These are phyloP conservation scores for Tricholoma saponaceum DNA, from an alignment of 768 basidiomycete species.

Conservation along the genomic window DNA sequence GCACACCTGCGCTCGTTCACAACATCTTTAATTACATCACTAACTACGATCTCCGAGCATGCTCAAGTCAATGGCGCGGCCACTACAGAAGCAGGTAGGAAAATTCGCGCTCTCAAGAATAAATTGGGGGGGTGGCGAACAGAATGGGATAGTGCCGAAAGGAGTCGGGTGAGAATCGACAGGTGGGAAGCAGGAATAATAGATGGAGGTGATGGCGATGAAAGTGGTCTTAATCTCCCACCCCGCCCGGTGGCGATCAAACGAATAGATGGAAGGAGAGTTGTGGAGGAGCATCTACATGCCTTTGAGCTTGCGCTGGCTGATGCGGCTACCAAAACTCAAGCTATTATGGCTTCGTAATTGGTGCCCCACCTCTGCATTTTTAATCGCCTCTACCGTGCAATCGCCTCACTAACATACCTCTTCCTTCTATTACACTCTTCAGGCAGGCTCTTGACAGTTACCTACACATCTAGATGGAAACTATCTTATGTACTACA, in stretches of 20 bases:
- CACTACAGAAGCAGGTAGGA: slow-evolving; percentile 81
- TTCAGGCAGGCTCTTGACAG: background rate
- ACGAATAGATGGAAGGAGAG: slow-evolving; percentile 61
- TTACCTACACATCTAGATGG: background rate
- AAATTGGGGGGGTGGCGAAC: slow-evolving; percentile 75
- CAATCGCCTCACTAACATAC: slow-evolving; percentile 12
- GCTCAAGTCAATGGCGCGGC: slow-evolving; percentile 86
- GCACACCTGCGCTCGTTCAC: slow-evolving; percentile 72
- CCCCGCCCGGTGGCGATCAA: slow-evolving; percentile 26
- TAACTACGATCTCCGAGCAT: slow-evolving; percentile 79
- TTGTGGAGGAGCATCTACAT: slow-evolving; percentile 74
- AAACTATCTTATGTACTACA: background rate
- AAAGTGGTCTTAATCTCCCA: slow-evolving; percentile 24
- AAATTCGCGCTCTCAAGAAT: slow-evolving; percentile 82
- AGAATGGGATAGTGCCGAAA: slow-evolving; percentile 84
- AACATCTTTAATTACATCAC: slow-evolving; percentile 66
- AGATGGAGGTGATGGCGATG: slow-evolving; percentile 34
- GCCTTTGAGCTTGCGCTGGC: slow-evolving; percentile 71
- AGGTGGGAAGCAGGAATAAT: slow-evolving; percentile 70
- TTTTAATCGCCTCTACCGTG: slow-evolving; percentile 9
- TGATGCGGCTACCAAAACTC: slow-evolving; percentile 73
- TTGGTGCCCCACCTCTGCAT: slow-evolving; percentile 9
- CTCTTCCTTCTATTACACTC: background rate
- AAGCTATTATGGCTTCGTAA: slow-evolving; percentile 78
- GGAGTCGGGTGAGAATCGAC: slow-evolving; percentile 71